These are phyloP conservation scores for Cercospora berteroae DNA, from an alignment of 2,329 filamentous ascomycete genomes.

Conservation along the genomic window DNA sequence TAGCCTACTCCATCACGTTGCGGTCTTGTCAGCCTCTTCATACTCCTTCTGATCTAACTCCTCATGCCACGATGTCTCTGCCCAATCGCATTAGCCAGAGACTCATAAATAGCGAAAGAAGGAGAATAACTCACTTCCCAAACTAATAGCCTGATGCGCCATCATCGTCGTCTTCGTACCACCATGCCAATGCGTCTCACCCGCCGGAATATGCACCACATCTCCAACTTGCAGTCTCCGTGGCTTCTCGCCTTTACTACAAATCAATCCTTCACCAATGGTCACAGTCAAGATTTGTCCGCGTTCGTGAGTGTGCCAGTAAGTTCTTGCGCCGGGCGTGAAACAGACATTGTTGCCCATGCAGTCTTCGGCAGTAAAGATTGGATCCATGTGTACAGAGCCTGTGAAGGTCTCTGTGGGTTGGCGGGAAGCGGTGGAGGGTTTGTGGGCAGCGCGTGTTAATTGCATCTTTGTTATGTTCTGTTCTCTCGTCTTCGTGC, in stretches of 20 bases:
- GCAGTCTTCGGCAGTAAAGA: constrained; percentile 36
- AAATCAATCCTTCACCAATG: constrained; percentile 45
- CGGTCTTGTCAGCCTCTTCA: constrained; percentile 29
- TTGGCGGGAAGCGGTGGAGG: constrained; percentile 28
- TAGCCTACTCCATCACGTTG: neutral
- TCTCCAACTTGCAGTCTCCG: constrained; percentile 43
- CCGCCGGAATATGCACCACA: constrained; percentile 42
- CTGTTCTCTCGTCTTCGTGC: neutral
- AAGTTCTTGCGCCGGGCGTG: constrained; percentile 45
- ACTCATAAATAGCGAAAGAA: too few relatives aligned
- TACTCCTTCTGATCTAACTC: constrained; percentile 43
- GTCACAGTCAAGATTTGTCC: constrained; percentile 46
- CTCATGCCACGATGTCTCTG: constrained; percentile 40
- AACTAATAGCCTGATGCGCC: constrained; percentile 42
- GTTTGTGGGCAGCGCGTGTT: constrained; percentile 32
- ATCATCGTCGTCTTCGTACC: constrained; percentile 43
- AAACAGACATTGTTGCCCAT: constrained; percentile 45
- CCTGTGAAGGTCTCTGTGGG: constrained; percentile 34
- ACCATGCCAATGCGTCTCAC: constrained; percentile 49
- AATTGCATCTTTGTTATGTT: constrained; percentile 28
- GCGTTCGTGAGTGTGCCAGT: constrained; percentile 49
- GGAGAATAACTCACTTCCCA: constrained; percentile 35
- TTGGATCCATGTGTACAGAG: constrained; percentile 33
- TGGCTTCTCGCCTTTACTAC: constrained; percentile 43
- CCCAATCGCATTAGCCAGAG: neutral